A percentile compares a stretch with the other conserved stretches of the same genome.
These are phyloP conservation scores for Phytophthora sp. DNA, from an alignment of 352 stramenopile species.

Conservation along the genomic window DNA sequence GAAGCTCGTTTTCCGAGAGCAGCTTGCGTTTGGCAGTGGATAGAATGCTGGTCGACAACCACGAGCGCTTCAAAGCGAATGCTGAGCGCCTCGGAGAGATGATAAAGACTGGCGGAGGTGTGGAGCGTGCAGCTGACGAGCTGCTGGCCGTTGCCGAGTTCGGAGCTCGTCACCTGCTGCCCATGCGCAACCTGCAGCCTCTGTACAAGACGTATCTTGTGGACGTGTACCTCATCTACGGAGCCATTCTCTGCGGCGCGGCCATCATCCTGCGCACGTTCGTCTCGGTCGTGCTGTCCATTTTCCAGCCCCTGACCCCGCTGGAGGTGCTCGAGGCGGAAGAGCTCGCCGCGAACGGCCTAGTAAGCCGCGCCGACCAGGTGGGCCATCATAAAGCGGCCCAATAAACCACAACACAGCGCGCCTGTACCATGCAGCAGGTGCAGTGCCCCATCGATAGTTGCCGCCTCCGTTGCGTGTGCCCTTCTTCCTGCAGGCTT, in stretches of 20 bases:
- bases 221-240: slow-evolving; percentile 89
- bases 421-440: slow-evolving; percentile 7
- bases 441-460: slow-evolving; percentile 11
- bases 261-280: slow-evolving; percentile 86
- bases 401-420: slow-evolving; percentile 19
- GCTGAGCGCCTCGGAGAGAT: slow-evolving; percentile 61
- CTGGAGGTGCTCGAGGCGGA: slow-evolving; percentile 28
- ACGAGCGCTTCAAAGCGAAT: slow-evolving; percentile 42
- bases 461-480: slow-evolving; percentile 8
- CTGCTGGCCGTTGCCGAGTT: slow-evolving; percentile 64
- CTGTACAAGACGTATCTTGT: slow-evolving; percentile 87
- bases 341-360: slow-evolving; percentile 20
- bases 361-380: slow-evolving; percentile 5
- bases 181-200: slow-evolving; percentile 63
- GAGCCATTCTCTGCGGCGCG: slow-evolving; percentile 78
- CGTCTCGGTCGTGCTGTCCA: slow-evolving; percentile 64
- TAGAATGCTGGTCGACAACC: slow-evolving; percentile 38
- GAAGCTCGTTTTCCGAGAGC: slow-evolving; percentile 38
- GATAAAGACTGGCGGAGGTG: slow-evolving; percentile 64
- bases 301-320: slow-evolving; percentile 57
- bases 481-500: slow-evolving; percentile 7
- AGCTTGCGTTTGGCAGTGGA: slow-evolving; percentile 41
- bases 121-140: slow-evolving; percentile 55
- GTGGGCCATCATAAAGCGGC: slow-evolving; percentile 25
- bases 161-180: slow-evolving; percentile 54